Conservation (phyloP, 345 rosid genomes). For the Arabis hirsuta region DNA sequence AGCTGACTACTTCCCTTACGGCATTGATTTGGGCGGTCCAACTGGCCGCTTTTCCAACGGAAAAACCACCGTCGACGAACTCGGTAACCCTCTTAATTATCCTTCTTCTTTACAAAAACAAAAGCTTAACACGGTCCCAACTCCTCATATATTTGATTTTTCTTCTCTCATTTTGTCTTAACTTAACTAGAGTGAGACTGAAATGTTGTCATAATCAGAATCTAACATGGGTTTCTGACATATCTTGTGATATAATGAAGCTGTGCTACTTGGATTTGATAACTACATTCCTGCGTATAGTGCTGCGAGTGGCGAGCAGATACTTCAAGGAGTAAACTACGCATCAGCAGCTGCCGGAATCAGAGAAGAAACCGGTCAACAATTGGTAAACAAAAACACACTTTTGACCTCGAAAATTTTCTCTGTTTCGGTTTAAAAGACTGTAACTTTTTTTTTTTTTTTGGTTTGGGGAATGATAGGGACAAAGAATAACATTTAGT, state of each 20-base stretch:
- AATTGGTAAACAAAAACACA: constrained; percentile 54
- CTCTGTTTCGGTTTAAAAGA: not conserved
- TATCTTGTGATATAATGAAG: constrained; percentile 47
- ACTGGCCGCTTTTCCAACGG: constrained; percentile 86
- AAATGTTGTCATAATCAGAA: not conserved
- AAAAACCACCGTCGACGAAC: constrained; percentile 71
- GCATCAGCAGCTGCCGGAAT: constrained; percentile 96
- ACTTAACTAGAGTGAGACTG: constrained; percentile 13
- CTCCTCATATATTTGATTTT: not conserved
- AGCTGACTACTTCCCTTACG: constrained; percentile 81
- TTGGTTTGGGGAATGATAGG: constrained; percentile 48
- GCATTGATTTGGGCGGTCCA: constrained; percentile 79
- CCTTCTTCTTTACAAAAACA: not conserved
- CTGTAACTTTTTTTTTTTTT: not conserved
- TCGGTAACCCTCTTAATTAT: constrained; percentile 51
- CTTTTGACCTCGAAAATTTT: not conserved
- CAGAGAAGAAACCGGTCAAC: constrained; percentile 79
- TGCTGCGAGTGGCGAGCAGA: constrained; percentile 53
- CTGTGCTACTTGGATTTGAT: constrained; percentile 64
- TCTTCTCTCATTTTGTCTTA: not conserved
- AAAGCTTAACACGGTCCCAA: not conserved
- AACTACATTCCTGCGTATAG: constrained; percentile 60
- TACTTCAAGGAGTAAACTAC: constrained; percentile 72
- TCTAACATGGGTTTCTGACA: constrained; percentile 9
- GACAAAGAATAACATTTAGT: constrained; percentile 69